Evolutionary conservation across 192 early-diverging fungal genomes (phyloP), one percentile per base, ranked within the genome.

Genomic region (Linnemannia hyalina): DNA sequence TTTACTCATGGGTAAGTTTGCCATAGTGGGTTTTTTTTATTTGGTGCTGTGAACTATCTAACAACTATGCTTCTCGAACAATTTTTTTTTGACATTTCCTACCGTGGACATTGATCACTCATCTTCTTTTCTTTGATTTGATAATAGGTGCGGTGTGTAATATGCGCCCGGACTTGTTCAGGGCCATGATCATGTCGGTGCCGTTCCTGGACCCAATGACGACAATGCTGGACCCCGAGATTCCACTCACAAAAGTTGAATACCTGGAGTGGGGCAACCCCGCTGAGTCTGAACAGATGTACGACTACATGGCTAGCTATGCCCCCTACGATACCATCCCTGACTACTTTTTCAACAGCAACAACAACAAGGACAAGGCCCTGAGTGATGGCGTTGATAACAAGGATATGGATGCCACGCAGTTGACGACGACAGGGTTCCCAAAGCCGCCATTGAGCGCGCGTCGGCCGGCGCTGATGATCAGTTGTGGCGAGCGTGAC

Each of bases 171-270:
- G 94, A 94, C 63, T 89, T 95, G 18, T 97, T 96, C 80, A 91
- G 94, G 6, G 95, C 96, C 0, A 92, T 96, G 1, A 78, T 96
- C 22, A 87, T 95, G 26, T 90, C 93, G 60, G 97, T 97, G 0
- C 97, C 97, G 0, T 97, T 97, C 92, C 89, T 97, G 8, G 97
- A 97, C 73, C 95, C 96, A 42, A 89, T 97, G 57, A 94, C 95
- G n/a, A 91, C 96, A 22, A 97, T 97, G 97, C 83, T 96, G 46
- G 90, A 92, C 63, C 92, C 95, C 9, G 79, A 93, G 70, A 89
- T 96, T 35, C 95, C 95, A 15, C 73, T 95, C 18, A 96, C 95
- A 15, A 84, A 88, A 73, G 91, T 96, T 35, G 95, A 96, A 70
- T 93, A 92, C 41, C 84, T 92, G 13, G 95, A 96, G 75, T 96